Conservation (phyloP, 108 stramenopile genomes). For the Licmophora abbreviata region DNA sequence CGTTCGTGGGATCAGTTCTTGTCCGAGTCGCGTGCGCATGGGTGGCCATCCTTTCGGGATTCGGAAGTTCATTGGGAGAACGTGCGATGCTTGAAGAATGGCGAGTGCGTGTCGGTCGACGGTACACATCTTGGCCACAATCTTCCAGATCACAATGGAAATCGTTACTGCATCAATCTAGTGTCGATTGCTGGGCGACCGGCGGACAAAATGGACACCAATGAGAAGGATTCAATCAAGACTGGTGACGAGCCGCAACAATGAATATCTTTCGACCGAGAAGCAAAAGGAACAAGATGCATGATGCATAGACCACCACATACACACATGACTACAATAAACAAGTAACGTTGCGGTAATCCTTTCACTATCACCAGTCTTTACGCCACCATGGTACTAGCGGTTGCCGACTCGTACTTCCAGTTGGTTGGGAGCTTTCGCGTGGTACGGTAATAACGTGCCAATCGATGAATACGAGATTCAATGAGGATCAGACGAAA, state of each 20-base stretch:
- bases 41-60: slow-evolving; percentile 66
- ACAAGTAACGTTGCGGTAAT: too few species aligned
- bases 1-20: slow-evolving; percentile 48
- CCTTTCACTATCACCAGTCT: too few species aligned
- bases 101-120: slow-evolving; percentile 49
- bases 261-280: too few species aligned
- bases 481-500: slow-evolving; percentile 99
- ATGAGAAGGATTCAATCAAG: too few species aligned
- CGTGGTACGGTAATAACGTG: slow-evolving; percentile 99
- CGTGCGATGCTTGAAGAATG: slow-evolving; percentile 74
- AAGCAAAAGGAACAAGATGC: too few species aligned
- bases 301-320: too few species aligned
- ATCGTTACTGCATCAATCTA: slow-evolving; percentile 71
- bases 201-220: not conserved
- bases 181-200: slow-evolving; percentile 52
- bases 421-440: slow-evolving; percentile 98
- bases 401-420: slow-evolving; percentile 98
- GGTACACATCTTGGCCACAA: slow-evolving; percentile 61
- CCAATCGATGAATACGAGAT: slow-evolving; percentile 96
- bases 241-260: too few species aligned
- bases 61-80: slow-evolving; percentile 69
- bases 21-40: slow-evolving; percentile 32
- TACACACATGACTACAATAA: too few species aligned
- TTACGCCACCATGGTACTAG: slow-evolving; percentile 98
- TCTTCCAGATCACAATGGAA: slow-evolving; percentile 53